Evolutionary conservation across 768 basidiomycete genomes (phyloP), one percentile per base, ranked within the genome.

Genomic region (Kwoniella shandongensis): DNA sequence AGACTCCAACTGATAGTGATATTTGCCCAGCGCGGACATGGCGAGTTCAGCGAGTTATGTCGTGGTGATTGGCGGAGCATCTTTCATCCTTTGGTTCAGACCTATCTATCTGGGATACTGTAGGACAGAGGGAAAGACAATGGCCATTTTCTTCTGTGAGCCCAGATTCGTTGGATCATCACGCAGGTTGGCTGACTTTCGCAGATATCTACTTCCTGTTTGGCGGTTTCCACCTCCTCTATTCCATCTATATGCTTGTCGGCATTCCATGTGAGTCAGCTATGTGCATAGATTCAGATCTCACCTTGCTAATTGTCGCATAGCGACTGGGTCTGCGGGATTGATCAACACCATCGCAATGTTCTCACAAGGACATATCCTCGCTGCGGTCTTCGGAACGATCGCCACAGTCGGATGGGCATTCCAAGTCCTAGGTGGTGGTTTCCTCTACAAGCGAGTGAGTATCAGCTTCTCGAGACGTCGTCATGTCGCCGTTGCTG

Each of bases 91-190:
- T 61, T 97, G 94, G 94, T 99, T 94, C 76, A 85, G 91, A 70
- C 93, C 94, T 15, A 89, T 93, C 73, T 98, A 98, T 80, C 93
- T 96, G 68, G 93, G 89, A 51, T 94, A 91, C 80, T 90, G 91
- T 86, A 94, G 96, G 83, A 93, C 87, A 69, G 69, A 73, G 32
- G 75, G 75, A 13, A 67, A 62, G 42, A 57, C 66, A 13, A 67
- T 76, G 70, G 75, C 75, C 17, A 61, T 76, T 44, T 76, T 76
- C 63, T 73, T 76, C 59, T 76, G 75, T 73, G 38, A 57, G 74
- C 53, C 15, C 4, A 2, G 18, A 20, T 6, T 44, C 15, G 20
- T 56, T 18, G 7, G 18, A 12, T n/a, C 22, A 42, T 2, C 5
- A n/a, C 18, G 30, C 17, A 18, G 18, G 35, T 6, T 52, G 38